Percentiles rank a stretch among this genome's conserved stretches.
phyloP scores from a whole-genome alignment of 2,329 filamentous ascomycete genomes.

The Colletotrichum neosansevieriae region DNA sequence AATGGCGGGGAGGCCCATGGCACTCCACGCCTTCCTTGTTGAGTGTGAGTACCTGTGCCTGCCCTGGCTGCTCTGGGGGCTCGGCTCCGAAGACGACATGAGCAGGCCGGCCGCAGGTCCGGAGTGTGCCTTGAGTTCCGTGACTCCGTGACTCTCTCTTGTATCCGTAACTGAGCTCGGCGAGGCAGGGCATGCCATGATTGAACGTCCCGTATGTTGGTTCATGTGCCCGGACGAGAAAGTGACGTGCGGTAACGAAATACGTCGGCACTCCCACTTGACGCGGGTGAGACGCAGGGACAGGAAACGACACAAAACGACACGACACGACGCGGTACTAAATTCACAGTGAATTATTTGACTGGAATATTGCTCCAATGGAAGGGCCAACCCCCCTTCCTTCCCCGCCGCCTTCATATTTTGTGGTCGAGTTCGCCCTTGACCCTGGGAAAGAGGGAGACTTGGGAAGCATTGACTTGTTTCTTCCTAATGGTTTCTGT shows the following conservation, averaged over 20 bases:
- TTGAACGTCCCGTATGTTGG: not conserved
- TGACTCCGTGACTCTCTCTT: constrained; percentile 3
- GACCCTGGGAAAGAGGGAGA: constrained; percentile 10
- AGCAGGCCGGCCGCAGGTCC: constrained; percentile 17
- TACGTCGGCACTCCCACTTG: constrained; percentile 19
- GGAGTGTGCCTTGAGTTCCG: constrained; percentile 5
- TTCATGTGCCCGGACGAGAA: constrained; percentile 1
- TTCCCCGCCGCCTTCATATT: not conserved
- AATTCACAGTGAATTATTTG: too few relatives aligned
- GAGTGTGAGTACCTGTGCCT: not conserved
- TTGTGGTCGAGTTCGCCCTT: not conserved
- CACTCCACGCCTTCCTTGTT: too few relatives aligned
- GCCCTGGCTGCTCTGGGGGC: constrained; percentile 2
- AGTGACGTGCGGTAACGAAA: not conserved
- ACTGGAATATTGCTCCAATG: too few relatives aligned
- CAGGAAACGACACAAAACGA: constrained; percentile 7
- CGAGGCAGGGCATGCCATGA: constrained; percentile 11
- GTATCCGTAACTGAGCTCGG: not conserved
- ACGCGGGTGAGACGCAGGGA: constrained; percentile 31
- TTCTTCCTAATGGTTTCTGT: constrained; percentile 27
- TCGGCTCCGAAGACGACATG: constrained; percentile 22
- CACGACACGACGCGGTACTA: not conserved
- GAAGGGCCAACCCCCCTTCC: too few relatives aligned
- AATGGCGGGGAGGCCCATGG: too few relatives aligned
- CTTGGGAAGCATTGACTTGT: constrained; percentile 27